Conservation (phyloP, 495 filamentous ascomycete species). For the Podospora anserina region DNA sequence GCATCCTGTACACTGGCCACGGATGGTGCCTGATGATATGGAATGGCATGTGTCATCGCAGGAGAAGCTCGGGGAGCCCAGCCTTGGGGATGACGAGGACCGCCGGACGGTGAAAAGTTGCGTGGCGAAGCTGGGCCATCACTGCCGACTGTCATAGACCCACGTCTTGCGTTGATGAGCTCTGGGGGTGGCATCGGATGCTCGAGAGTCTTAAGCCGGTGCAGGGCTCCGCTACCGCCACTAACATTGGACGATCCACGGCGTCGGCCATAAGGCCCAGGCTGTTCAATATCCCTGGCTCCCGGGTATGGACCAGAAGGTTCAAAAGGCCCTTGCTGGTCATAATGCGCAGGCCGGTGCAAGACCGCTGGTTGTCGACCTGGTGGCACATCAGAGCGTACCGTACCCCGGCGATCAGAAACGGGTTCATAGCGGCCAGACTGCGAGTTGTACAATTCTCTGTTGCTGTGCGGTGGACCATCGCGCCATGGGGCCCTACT, state of each 20-base stretch:
- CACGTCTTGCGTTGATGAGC: constrained; percentile 40
- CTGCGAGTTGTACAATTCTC: constrained; percentile 89
- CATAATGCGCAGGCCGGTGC: constrained; percentile 58
- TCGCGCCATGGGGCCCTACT: constrained; percentile 78
- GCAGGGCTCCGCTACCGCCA: constrained; percentile 73
- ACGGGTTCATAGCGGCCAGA: constrained; percentile 94
- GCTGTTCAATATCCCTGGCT: constrained; percentile 63
- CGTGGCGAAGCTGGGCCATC: constrained; percentile 49
- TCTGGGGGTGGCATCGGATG: constrained; percentile 45
- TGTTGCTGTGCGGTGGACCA: constrained; percentile 50
- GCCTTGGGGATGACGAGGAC: constrained; percentile 36
- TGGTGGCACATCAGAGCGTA: constrained; percentile 51
- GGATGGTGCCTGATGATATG: constrained; percentile 36
- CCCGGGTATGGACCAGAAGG: constrained; percentile 91
- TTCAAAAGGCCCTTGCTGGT: constrained; percentile 72
- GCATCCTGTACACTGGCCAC: constrained; percentile 33
- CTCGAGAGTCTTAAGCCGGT: constrained; percentile 47
- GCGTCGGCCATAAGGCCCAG: constrained; percentile 70
- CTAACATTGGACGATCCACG: constrained; percentile 94
- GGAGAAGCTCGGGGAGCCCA: constrained; percentile 54
- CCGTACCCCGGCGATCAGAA: constrained; percentile 67
- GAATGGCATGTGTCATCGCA: constrained; percentile 46
- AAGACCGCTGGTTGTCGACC: constrained; percentile 74
- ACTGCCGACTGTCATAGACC: constrained; percentile 44
- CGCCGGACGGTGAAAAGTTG: constrained; percentile 41